Evolutionary conservation across 2,329 filamentous ascomycete genomes (phyloP), one percentile per base, ranked within the genome.

Genomic region (Trichoderma oligosporum): DNA sequence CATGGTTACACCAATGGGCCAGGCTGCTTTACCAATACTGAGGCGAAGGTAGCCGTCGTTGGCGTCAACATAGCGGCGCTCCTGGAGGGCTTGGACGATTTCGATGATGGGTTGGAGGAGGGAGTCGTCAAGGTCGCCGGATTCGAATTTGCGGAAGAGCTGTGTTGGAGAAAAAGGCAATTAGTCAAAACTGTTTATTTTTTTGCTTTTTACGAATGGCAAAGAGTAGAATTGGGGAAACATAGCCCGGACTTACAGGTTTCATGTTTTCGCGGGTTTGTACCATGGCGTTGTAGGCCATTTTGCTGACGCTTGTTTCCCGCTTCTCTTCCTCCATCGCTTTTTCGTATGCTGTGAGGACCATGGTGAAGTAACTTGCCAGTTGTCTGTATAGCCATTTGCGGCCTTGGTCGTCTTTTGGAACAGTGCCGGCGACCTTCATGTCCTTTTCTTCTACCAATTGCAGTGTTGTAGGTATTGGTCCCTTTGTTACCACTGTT

Each of bases 1-100:
- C 94, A 97, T 99, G 71, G 94, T 99, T 36, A 99, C 94, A 74
- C 94, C 94, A 68, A 99, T 99, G 22, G 94, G 94, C 94, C 94
- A 99, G 14, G 94, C 94, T 64, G 91, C 92, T 76, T 96, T 96
- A 62, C 91, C 91, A 68, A 99, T 99, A 70, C 90, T 96, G 55
- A 99, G 78, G 53, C 90, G 82, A 60, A 99, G 78, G 72, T 99
- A 99, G 0, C 91, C 92, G 70, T 99, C 90, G 70, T 97, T 97
- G 31, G 94, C 94, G 73, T 97, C 89, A 45, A 99, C 93, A 69
- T 99, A 99, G 61, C 90, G 84, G 59, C 91, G 83, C 69, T 91
- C 86, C 73, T 99, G 94, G 4, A 93, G 91, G 24, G 91, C 89
- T 67, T 89, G 82, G 27, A 97, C 92, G 64, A 99, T 97, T 73